phyloP scores from a whole-genome alignment of 1,284 basidiomycete species.

The Fistulina hepatica region DNA sequence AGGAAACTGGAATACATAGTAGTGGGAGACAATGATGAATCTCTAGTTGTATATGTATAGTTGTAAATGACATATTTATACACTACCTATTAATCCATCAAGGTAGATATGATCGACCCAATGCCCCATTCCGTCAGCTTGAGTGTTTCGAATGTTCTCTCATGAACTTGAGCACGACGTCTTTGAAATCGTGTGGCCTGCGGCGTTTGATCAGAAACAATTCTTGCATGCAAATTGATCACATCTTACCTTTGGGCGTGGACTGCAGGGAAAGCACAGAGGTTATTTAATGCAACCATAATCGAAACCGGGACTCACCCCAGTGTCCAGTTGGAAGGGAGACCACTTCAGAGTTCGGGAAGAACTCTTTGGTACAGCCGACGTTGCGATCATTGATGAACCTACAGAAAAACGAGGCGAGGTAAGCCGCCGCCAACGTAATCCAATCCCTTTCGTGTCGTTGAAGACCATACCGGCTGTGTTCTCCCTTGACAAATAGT shows the following conservation, averaged over 20 bases:
- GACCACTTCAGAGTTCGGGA: conserved; percentile 50
- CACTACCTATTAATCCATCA: too few species aligned
- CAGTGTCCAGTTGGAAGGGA: conserved; percentile 56
- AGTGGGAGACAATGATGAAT: too few species aligned
- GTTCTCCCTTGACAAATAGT: conserved; percentile 70
- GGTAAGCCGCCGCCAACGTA: neutral
- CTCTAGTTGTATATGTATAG: too few species aligned
- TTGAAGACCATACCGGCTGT: conserved; percentile 50
- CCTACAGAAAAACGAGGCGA: conserved; percentile 22
- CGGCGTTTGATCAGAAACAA: neutral
- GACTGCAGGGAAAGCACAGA: conserved; percentile 26
- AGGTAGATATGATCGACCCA: too few species aligned
- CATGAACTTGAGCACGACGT: conserved; percentile 8
- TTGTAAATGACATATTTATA: too few species aligned
- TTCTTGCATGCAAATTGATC: neutral
- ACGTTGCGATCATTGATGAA: conserved; percentile 65
- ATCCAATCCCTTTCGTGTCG: neutral
- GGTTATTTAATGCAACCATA: neutral
- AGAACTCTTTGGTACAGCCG: conserved; percentile 48
- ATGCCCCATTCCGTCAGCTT: too few species aligned
- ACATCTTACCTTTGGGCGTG: conserved; percentile 49
- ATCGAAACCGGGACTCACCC: conserved; percentile 32
- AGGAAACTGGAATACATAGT: too few species aligned
- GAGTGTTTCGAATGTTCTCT: too few species aligned
- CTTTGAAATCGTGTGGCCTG: conserved; percentile 9